phyloP scores from a whole-genome alignment of 345 rosid genomes.

The Pugionium cornutum region DNA sequence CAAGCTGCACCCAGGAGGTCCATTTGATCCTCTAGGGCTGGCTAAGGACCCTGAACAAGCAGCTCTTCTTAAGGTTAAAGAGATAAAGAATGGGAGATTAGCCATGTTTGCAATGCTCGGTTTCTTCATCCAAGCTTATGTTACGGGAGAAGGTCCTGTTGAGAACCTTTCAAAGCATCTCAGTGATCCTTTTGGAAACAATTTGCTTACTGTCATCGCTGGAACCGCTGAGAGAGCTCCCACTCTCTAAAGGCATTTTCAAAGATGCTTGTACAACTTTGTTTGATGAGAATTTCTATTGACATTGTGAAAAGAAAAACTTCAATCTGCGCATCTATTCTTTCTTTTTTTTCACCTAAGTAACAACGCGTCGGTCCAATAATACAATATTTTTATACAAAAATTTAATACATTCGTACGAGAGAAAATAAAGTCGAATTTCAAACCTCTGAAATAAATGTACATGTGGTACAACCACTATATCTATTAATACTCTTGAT shows the following conservation, averaged over 20 bases:
- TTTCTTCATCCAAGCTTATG: conserved; percentile 84
- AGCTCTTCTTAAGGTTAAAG: conserved; percentile 91
- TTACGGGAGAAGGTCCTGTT: conserved; percentile 94
- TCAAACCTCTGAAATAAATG: no score
- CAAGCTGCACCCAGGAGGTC: conserved; percentile 98
- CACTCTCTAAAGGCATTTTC: conserved; percentile 51
- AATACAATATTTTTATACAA: no score
- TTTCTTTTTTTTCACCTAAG: no score
- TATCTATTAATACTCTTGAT: no score
- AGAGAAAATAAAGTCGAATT: no score
- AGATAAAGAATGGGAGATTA: conserved; percentile 91
- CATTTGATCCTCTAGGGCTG: conserved; percentile 89
- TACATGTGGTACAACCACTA: no score
- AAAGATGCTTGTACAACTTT: conserved; percentile 39
- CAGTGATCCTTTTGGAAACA: conserved; percentile 96
- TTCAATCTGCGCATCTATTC: conserved; percentile 10
- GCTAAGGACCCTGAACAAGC: conserved; percentile 95
- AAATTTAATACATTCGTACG: no score
- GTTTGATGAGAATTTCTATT: conserved; percentile 24
- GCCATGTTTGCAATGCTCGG: conserved; percentile 97
- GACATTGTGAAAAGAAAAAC: conserved; percentile 27
- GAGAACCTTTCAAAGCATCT: conserved; percentile 92
- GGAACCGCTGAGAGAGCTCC: conserved; percentile 85
- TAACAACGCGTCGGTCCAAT: no score
- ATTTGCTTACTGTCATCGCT: conserved; percentile 86